Evolutionary conservation across 352 stramenopile species (phyloP).

Genomic region (Globisporangium paroecandrum): DNA sequence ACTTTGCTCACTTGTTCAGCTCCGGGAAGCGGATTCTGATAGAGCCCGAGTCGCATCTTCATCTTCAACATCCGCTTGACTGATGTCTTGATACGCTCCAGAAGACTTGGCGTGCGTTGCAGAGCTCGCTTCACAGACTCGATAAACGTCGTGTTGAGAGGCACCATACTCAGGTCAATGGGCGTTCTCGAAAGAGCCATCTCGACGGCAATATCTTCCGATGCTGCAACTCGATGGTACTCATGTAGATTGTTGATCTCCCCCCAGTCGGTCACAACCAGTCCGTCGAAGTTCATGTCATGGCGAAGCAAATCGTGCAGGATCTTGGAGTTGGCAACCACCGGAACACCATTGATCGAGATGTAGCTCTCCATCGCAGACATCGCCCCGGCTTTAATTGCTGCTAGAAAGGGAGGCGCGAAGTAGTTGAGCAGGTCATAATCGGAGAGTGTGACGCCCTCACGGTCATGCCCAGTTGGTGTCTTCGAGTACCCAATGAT

Average conservation of each 20-base stretch:
- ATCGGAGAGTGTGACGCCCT: slow-evolving; percentile 64
- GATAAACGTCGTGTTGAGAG: slow-evolving; percentile 47
- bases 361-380: slow-evolving; percentile 95
- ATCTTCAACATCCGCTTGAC: slow-evolving; percentile 62
- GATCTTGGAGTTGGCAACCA: slow-evolving; percentile 81
- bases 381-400: slow-evolving; percentile 72
- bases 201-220: slow-evolving; percentile 53
- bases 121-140: slow-evolving; percentile 40
- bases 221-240: slow-evolving; percentile 53
- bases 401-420: slow-evolving; percentile 77
- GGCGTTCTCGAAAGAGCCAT: slow-evolving; percentile 69
- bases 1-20: slow-evolving; percentile 40
- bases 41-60: slow-evolving; percentile 72
- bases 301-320: slow-evolving; percentile 78
- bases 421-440: slow-evolving; percentile 87
- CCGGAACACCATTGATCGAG: slow-evolving; percentile 90
- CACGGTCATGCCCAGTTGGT: slow-evolving; percentile 77
- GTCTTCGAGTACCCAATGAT: slow-evolving; percentile 88
- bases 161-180: slow-evolving; percentile 92
- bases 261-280: slow-evolving; percentile 91
- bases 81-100: slow-evolving; percentile 53
- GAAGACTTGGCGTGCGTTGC: slow-evolving; percentile 28
- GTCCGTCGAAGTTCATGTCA: slow-evolving; percentile 84
- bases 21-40: slow-evolving; percentile 58
- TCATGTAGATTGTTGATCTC: slow-evolving; percentile 89